phyloP scores from a whole-genome alignment of 1,139 yeast genomes.

The Pichia sp. region DNA sequence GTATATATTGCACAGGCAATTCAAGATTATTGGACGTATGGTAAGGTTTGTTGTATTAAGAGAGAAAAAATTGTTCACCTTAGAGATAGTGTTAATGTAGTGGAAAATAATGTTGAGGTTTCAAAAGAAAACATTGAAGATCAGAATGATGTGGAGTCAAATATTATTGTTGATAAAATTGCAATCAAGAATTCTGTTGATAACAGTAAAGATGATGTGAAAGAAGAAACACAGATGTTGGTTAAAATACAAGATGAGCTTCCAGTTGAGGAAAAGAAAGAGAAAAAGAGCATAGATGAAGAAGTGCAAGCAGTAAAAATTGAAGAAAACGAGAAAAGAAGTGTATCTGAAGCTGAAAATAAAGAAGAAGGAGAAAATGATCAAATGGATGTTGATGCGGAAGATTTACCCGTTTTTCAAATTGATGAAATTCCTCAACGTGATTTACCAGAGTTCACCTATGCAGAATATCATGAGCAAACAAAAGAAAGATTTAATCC shows the following conservation, averaged over 20 bases:
- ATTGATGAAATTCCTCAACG: neutral
- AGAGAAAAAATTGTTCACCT: slow-evolving; percentile 34
- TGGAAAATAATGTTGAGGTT: neutral
- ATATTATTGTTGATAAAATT: neutral
- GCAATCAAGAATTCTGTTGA: too few relatives aligned
- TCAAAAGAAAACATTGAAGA: neutral
- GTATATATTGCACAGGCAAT: slow-evolving; percentile 65
- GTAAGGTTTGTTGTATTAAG: slow-evolving; percentile 61
- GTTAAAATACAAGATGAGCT: too few relatives aligned
- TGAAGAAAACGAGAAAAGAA: neutral
- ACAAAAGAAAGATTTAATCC: slow-evolving; percentile 33
- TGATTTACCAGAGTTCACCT: slow-evolving; percentile 28
- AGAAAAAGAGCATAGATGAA: neutral
- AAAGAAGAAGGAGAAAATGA: slow-evolving; percentile 1
- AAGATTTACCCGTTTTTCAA: neutral
- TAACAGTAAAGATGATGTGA: too few relatives aligned
- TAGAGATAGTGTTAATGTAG: neutral
- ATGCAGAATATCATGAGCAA: slow-evolving; percentile 25
- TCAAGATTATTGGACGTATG: slow-evolving; percentile 70
- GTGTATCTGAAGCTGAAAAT: slow-evolving; percentile 12
- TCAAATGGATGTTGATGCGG: neutral
- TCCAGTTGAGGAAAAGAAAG: too few relatives aligned
- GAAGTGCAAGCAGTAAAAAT: neutral
- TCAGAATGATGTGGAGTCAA: neutral
- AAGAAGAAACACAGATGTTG: too few relatives aligned